Evolutionary conservation across 202 grass and related monocot genomes (phyloP), one percentile per base, ranked within the genome.

Genomic region (Panicum hallii): DNA sequence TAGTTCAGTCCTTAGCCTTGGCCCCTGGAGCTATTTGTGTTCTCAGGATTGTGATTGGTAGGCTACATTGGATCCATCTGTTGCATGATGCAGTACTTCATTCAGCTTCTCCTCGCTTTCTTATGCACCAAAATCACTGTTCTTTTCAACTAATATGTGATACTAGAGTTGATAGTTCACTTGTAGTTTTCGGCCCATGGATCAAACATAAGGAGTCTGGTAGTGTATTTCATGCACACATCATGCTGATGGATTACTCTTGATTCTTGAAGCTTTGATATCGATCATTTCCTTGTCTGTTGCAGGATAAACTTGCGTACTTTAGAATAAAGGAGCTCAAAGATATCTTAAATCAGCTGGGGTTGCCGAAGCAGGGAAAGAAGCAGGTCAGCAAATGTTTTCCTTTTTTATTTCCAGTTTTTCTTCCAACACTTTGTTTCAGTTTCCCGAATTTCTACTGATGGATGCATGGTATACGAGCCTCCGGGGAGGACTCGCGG

Each of bases 281-380:
- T 68, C 49, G 58, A 76, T 52, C 63, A 79, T 55, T 71, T 23
- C 26, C 45, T 78, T 87, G 55, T 73, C 67, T 46, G 54, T 88
- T 26, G 55, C 87, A 99, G 97, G 97, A 94, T 82, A 99, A 99
- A 79, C 83, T 99, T 78, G 86, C 91, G 36, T 92, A 87, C 84
- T 99, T 94, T 60, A 92, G 93, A 88, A 99, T 99, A 88, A 99
- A 99, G 79, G 97, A 97, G 79, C 93, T 97, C 80, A 99, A 99
- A 84, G 97, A 99, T 88, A 94, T 99, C 83, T 78, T 99, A 68
- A 79, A 91, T 87, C 97, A 94, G 84, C 82, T 99, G 12, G 88
- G 94, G 53, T 70, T 96, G 30, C 84, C 90, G 8, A 99, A 97
- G 73, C 97, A 99, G 91, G 97, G 97, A 75, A 99, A 94, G 87